Base-by-base conservation (phyloP, 2,329 filamentous ascomycete genomes). In the Pseudogymnoascus destructans region DNA sequence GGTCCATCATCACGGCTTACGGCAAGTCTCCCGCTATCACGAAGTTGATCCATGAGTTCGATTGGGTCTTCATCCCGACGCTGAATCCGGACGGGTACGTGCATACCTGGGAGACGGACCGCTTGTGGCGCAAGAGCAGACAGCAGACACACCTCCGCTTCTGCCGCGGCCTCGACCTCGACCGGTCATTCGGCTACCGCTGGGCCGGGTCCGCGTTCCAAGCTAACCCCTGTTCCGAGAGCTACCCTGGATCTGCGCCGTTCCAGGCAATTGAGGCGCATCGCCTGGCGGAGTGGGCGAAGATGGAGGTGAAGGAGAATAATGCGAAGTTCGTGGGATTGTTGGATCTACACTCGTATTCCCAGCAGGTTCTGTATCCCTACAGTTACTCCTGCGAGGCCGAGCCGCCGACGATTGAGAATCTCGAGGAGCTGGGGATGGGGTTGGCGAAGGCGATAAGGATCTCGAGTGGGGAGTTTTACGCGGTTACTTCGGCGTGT, bases 71-170 rank as follows among this genome's bases (percentile, higher is more conserved):
- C 65, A 79, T 97, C 21, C 93, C 93, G 0, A 88, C 89, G 0
- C 72, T 93, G 59, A 98, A 98, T 68, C 90, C 92, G 0, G 93
- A 98, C 70, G 93, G 93, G 27, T 95, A 96, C 68, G 85, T 89
- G 63, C 96, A 95, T 71, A 90, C 88, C 0, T 97, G 92, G 92
- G 82, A 91, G 60, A 82, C 82, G 1, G 92, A 98, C 70, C 84
- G 93, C 6, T 76, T 98, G 0, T 98, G 92, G 92, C 86, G 92
- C 67, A 98, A 97, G 73, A 95, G 93, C 59, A 79, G 89, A 55
- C 92, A 97, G 69, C 79, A 84, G 56, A 97, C 91, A 0, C 84
- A 78, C 60, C 78, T 95, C 60, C 80, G 83, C 13, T 92, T 92
- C 72, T 98, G 93, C 69, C 84, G 79, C 5, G 93, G 93, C 7